Percentiles rank a stretch among this genome's conserved stretches.
These are phyloP conservation scores for Clarireedia paspali DNA, from an alignment of 2,329 filamentous ascomycete species.

Conservation along the genomic window DNA sequence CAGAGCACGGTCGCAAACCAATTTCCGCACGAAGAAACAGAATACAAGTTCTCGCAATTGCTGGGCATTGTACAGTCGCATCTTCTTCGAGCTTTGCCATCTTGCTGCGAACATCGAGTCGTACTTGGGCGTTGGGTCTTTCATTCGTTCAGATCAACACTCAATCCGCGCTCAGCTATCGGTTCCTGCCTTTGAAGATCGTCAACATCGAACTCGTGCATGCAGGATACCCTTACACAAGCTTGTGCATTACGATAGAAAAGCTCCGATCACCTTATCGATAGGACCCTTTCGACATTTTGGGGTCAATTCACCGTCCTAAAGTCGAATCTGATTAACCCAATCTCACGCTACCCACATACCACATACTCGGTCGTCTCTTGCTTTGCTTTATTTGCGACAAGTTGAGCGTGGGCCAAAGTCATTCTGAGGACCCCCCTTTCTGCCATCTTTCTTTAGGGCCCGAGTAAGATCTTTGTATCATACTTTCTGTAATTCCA, in stretches of 20 bases:
- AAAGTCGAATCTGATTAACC: neutral
- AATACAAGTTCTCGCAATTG: no score
- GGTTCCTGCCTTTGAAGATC: neutral
- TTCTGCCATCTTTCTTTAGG: neutral
- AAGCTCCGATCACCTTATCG: neutral
- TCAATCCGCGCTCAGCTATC: neutral
- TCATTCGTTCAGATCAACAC: neutral
- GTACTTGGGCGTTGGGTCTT: neutral
- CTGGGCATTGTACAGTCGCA: no score
- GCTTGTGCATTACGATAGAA: neutral
- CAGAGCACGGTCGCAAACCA: slow-evolving; percentile 2
- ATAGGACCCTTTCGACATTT: neutral
- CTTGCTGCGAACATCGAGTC: neutral
- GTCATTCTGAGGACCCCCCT: neutral
- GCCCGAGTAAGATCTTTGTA: neutral
- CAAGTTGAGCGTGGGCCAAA: neutral
- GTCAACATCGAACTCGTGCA: neutral
- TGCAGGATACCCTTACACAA: neutral
- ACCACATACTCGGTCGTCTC: neutral
- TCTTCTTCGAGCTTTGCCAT: no score
- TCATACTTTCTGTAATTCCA: slow-evolving; percentile 13
- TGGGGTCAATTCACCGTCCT: neutral
- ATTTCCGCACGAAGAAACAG: neutral
- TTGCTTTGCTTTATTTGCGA: neutral
- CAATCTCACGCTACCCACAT: neutral